Base-by-base conservation (phyloP, 257 asterid genomes). In the Gentiana dahurica region DNA sequence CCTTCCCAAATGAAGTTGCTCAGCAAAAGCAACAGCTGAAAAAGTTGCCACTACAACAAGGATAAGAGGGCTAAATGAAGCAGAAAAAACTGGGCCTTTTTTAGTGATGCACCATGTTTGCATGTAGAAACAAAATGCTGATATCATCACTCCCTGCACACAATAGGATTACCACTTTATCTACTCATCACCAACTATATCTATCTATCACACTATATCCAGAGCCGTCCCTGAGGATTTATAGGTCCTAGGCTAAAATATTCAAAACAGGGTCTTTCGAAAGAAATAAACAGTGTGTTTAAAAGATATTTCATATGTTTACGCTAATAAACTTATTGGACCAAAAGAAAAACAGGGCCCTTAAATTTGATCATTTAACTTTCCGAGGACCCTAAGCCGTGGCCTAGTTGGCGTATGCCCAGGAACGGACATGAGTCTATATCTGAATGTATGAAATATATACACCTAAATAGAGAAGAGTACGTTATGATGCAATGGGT, bases 1-100 rank as follows among this genome's bases (percentile, higher is more conserved):
- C 69, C 69, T 63, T 36, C 74, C 74, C 65, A 68, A 46, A 45
- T 68, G 68, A 53, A 69, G 60, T 49, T 49, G 59, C 55, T 69
- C 69, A 3, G 62, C 69, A 48, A 58, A 69, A 34, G 32, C 66
- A 34, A 63, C 34, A 12, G 58, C 62, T 32, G 74, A 69, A 64
- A 69, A 58, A 6, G 63, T 51, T 24, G 58, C 66, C 38, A 47
- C 62, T 6, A 58, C n/a, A 5, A 69, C 36, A 5, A 68, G 64
- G 34, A 50, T 43, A 9, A 69, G 12, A 0, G 62, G 69, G 46
- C 50, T 53, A 39, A 69, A 69, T 65, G 58, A 62, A 32, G 74
- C 68, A 4, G 49, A 69, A 63, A 63, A 58, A 49, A 69, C 69
- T 57, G 69, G 70, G 3, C 69, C 65, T 34, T 48, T 58, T 38